phyloP scores from a whole-genome alignment of 2,329 filamentous ascomycete genomes.

The Aspergillus intermedius region DNA sequence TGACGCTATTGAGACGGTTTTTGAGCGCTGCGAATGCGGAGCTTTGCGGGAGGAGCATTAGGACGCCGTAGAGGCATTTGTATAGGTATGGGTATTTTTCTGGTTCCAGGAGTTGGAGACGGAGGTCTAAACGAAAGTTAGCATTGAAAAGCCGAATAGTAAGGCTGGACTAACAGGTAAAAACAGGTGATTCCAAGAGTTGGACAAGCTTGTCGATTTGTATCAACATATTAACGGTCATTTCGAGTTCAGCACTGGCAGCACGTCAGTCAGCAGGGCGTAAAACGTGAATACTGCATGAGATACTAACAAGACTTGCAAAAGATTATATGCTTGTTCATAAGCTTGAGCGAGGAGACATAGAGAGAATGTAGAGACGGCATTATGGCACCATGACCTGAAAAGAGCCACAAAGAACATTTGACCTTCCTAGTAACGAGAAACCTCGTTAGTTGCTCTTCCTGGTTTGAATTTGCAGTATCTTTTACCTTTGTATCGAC shows the following conservation, averaged over 20 bases:
- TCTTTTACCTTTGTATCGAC: slow-evolving; percentile 67
- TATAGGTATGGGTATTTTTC: slow-evolving; percentile 93
- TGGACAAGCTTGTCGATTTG: slow-evolving; percentile 98
- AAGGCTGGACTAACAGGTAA: slow-evolving; percentile 64
- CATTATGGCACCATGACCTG: slow-evolving; percentile 96
- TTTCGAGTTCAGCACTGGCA: slow-evolving; percentile 84
- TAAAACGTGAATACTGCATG: too few relatives aligned
- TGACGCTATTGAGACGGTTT: slow-evolving; percentile 93
- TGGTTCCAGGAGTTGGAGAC: slow-evolving; percentile 88
- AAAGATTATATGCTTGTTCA: slow-evolving; percentile 90
- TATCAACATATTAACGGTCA: slow-evolving; percentile 98
- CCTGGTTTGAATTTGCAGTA: neutral
- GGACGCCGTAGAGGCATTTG: slow-evolving; percentile 91
- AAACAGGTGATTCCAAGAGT: slow-evolving; percentile 91
- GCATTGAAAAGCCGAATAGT: slow-evolving; percentile 10
- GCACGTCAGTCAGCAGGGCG: slow-evolving; percentile 18
- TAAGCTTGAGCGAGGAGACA: slow-evolving; percentile 95
- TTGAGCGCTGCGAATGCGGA: slow-evolving; percentile 95
- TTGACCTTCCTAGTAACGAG: slow-evolving; percentile 66
- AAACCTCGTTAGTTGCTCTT: neutral
- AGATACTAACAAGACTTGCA: slow-evolving; percentile 80
- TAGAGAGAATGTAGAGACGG: slow-evolving; percentile 92
- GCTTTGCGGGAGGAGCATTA: slow-evolving; percentile 98
- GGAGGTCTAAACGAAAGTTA: slow-evolving; percentile 59
- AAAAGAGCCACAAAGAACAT: slow-evolving; percentile 92